Evolutionary conservation across 441 rosid genomes (phyloP).

Genomic region (Brassica balearica): DNA sequence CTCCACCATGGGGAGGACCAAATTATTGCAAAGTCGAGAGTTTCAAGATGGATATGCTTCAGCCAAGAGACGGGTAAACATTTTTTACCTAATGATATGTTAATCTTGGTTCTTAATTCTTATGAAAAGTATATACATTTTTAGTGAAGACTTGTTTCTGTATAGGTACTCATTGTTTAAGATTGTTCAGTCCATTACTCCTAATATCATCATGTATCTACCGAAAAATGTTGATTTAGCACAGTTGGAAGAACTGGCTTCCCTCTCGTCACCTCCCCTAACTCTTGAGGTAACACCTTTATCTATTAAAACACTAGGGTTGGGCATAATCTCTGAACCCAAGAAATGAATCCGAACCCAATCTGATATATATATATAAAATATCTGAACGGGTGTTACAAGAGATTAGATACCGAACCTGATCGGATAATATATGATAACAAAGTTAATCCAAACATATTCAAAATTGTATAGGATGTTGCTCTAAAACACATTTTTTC

Average conservation of each 20-base stretch:
- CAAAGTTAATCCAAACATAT: background rate
- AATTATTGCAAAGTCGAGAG: constrained; percentile 44
- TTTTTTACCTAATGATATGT: background rate
- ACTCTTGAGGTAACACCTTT: constrained; percentile 31
- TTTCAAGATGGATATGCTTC: constrained; percentile 51
- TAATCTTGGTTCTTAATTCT: background rate
- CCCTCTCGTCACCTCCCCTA: constrained; percentile 41
- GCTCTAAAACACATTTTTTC: background rate
- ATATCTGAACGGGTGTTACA: background rate
- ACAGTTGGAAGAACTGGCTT: constrained; percentile 40
- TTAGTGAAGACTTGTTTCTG: constrained; percentile 1
- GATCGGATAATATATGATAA: background rate
- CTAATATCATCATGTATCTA: constrained; percentile 39
- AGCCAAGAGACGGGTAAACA: constrained; percentile 55
- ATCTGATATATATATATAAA: background rate
- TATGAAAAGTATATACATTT: background rate
- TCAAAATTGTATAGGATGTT: background rate
- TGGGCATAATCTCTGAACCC: background rate
- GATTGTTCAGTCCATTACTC: constrained; percentile 33
- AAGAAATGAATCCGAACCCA: background rate
- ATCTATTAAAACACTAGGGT: background rate
- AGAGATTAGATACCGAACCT: background rate
- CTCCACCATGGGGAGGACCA: constrained; percentile 66
- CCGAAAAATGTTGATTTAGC: constrained; percentile 37
- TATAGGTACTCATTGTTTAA: constrained; percentile 40